A percentile compares a stretch with the other conserved stretches of the same genome.
These are phyloP conservation scores for Suhomyces tanzawaensis DNA, from an alignment of 805 yeast species.

Conservation along the genomic window DNA sequence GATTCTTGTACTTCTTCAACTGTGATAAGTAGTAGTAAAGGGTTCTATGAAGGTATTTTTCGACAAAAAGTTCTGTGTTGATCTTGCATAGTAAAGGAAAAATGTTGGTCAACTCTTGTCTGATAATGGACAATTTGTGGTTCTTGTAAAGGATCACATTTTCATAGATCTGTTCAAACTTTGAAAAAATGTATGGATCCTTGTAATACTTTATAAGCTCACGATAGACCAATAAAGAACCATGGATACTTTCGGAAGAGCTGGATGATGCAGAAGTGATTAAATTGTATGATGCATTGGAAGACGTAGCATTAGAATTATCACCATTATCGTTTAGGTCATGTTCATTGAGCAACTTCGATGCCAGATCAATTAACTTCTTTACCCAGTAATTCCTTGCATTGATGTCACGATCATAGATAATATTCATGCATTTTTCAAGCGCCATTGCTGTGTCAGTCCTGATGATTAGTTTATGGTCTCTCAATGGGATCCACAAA, in stretches of 20 bases:
- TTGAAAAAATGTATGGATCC: constrained; percentile 68
- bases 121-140: constrained; percentile 68
- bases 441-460: constrained; percentile 82
- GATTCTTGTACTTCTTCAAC: constrained; percentile 60
- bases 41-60: constrained; percentile 75
- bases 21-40: constrained; percentile 75
- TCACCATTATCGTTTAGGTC: constrained; percentile 11
- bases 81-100: constrained; percentile 81
- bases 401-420: constrained; percentile 72
- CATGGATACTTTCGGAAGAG: constrained; percentile 74
- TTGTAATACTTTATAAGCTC: constrained; percentile 68
- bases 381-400: constrained; percentile 74
- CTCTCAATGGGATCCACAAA: constrained; percentile 86
- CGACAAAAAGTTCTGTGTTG: constrained; percentile 71
- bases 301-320: constrained; percentile 8
- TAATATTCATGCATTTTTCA: constrained; percentile 72
- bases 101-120: constrained; percentile 81
- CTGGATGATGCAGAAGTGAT: constrained; percentile 22
- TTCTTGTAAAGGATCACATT: constrained; percentile 71
- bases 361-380: constrained; percentile 65
- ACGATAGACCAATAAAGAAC: constrained; percentile 75
- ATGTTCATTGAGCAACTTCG: constrained; percentile 49
- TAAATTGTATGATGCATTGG: constrained; percentile 18
- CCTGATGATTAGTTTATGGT: constrained; percentile 70
- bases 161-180: constrained; percentile 75